Base-by-base conservation (phyloP, 192 early-diverging fungal genomes). In the Linnemannia exigua region DNA sequence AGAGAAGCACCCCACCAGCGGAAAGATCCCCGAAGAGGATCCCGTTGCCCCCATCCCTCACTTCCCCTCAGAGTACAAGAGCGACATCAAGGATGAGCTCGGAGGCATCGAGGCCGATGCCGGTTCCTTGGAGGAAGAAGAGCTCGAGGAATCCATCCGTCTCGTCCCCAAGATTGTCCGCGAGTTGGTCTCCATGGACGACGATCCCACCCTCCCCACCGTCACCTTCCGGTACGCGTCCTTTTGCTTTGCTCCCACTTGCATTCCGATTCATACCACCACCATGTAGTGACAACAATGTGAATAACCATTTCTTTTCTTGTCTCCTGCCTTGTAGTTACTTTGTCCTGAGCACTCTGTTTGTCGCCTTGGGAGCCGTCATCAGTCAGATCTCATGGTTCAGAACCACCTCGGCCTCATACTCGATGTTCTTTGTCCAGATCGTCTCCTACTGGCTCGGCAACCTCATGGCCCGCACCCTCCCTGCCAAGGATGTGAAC, bases 401-500 rank as follows among this genome's bases (percentile, higher is more conserved):
- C 75, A 77, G 87, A 81, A 88, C 87, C 4, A 88, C 87, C 0
- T 78, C 77, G 14, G 87, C 87, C 33, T 84, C 87, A 16, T 88
- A 88, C 79, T 88, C 87, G 1, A 80, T 88, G 75, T 88, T 88
- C 75, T 88, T 88, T 81, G 87, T 88, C 17, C 87, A 88, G 68
- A 88, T 88, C 38, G 67, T 84, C n/a, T 79, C 87, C 2, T 84
- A 81, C 76, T 88, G 87, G 87, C 70, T 88, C 22, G 87, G 87
- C n/a, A 80, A 77, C 51, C 69, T 83, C 66, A 70, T 88, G 79
- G 82, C 87, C 6, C 77, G 79, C 12, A 68, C 70, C 31, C 71
- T 88, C 38, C 87, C 87, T 15, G 36, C 77, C 44, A 81, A 70
- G 72, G 75, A 78, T 61, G 66, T 88, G n/a, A 84, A 84, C 37